Conservation (phyloP, 768 basidiomycete genomes). For the Tricholoma saponaceum region DNA sequence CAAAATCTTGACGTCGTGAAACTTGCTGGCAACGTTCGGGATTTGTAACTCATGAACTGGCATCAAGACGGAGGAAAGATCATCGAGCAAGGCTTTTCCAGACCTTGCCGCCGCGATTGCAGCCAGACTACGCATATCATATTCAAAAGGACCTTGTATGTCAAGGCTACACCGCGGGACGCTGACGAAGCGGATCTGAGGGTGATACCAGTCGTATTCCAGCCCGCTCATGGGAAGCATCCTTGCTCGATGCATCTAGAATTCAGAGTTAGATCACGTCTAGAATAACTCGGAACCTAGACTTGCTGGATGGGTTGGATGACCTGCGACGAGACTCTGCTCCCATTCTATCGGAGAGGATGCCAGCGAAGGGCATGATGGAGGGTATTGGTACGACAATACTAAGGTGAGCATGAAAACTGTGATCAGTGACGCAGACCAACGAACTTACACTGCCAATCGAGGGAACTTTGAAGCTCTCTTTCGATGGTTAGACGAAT, state of each 20-base stretch:
- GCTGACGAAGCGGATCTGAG: conserved; percentile 43
- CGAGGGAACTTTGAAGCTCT: conserved; percentile 40
- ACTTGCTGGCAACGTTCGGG: conserved; percentile 38
- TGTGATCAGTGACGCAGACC: neutral
- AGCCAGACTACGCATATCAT: conserved; percentile 27
- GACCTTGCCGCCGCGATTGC: conserved; percentile 28
- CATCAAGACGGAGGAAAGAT: conserved; percentile 32
- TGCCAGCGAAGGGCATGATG: conserved; percentile 34
- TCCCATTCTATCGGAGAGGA: conserved; percentile 51
- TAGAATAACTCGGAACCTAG: neutral
- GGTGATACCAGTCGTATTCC: conserved; percentile 52
- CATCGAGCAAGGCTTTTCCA: conserved; percentile 20
- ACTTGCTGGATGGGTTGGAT: conserved; percentile 56
- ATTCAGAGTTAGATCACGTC: conserved; percentile 3
- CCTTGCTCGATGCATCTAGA: conserved; percentile 54
- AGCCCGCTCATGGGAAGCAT: conserved; percentile 29
- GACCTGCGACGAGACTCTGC: conserved; percentile 54
- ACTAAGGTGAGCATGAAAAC: conserved; percentile 21
- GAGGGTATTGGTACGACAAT: conserved; percentile 35
- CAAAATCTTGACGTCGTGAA: conserved; percentile 38
- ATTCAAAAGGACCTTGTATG: conserved; percentile 41
- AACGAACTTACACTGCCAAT: conserved; percentile 38
- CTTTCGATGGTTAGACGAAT: conserved; percentile 31
- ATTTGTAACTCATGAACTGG: conserved; percentile 54
- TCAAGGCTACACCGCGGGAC: conserved; percentile 34